A percentile compares a stretch with the other conserved stretches of the same genome.
phyloP scores from a whole-genome alignment of 306 rosid genomes.

The Quercus agrifolia region DNA sequence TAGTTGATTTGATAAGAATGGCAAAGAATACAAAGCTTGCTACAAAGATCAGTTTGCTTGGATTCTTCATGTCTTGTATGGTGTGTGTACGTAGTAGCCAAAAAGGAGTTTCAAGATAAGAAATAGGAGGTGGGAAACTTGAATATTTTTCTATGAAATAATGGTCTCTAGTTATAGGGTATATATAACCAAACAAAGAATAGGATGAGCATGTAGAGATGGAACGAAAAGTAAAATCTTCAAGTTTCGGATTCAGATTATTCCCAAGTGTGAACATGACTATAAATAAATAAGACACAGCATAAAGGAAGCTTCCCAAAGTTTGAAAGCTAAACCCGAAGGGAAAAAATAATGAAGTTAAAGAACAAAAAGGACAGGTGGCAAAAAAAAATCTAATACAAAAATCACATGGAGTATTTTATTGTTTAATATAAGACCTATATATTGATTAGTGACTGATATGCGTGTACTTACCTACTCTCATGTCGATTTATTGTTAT shows the following conservation, averaged over 20 bases:
- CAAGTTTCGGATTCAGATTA: neutral
- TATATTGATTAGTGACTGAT: no score
- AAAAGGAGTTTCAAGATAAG: neutral
- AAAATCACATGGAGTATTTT: no score
- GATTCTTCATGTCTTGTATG: conserved; percentile 32
- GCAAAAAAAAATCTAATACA: no score
- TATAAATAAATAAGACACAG: neutral
- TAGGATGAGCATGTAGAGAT: no score
- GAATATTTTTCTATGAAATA: neutral
- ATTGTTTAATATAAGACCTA: no score
- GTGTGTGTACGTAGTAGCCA: neutral
- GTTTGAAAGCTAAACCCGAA: no score
- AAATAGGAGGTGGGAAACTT: neutral
- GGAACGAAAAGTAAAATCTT: neutral
- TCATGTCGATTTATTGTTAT: no score
- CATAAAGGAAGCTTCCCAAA: neutral
- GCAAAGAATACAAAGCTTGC: conserved; percentile 13
- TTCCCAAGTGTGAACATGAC: neutral
- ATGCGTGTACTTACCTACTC: no score
- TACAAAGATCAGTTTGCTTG: conserved; percentile 5
- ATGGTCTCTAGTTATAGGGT: neutral
- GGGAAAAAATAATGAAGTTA: no score
- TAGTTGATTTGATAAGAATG: conserved; percentile 13
- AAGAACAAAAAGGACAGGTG: no score
- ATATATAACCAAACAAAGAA: neutral